Evolutionary conservation across 306 rosid genomes (phyloP).

Genomic region (Citrullus mucosospermus): DNA sequence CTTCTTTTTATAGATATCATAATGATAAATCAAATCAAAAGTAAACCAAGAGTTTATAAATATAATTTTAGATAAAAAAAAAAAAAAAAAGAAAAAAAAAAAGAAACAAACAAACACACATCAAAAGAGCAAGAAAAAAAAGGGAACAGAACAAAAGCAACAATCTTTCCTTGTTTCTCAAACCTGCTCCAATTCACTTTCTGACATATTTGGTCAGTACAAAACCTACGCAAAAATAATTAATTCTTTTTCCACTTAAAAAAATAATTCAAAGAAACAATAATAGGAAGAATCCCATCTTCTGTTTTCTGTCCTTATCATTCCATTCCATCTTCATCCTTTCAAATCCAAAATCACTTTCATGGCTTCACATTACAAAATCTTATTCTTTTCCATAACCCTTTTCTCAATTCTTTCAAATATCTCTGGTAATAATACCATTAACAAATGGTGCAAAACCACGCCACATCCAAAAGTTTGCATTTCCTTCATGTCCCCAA

Average conservation of each 20-base stretch:
- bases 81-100: no score
- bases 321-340: neutral
- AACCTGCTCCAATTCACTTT: neutral
- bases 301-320: neutral
- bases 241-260: neutral
- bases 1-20: neutral
- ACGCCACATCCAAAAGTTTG: slow-evolving; percentile 74
- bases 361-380: neutral
- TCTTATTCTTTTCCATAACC: neutral
- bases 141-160: neutral
- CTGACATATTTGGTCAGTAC: neutral
- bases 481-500: slow-evolving; percentile 35
- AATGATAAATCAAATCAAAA: neutral
- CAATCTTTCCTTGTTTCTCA: neutral
- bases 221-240: slow-evolving; percentile 3
- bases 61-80: no score
- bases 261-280: neutral
- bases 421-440: slow-evolving; percentile 1
- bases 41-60: neutral
- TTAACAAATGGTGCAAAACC: slow-evolving; percentile 61
- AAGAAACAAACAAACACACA: neutral
- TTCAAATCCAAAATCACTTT: neutral
- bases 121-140: neutral
- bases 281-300: neutral
- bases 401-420: neutral